A percentile compares a stretch with the other conserved stretches of the same genome.
These are phyloP conservation scores for Trichoderma pleuroti DNA, from an alignment of 2,329 filamentous ascomycete species.

Conservation along the genomic window DNA sequence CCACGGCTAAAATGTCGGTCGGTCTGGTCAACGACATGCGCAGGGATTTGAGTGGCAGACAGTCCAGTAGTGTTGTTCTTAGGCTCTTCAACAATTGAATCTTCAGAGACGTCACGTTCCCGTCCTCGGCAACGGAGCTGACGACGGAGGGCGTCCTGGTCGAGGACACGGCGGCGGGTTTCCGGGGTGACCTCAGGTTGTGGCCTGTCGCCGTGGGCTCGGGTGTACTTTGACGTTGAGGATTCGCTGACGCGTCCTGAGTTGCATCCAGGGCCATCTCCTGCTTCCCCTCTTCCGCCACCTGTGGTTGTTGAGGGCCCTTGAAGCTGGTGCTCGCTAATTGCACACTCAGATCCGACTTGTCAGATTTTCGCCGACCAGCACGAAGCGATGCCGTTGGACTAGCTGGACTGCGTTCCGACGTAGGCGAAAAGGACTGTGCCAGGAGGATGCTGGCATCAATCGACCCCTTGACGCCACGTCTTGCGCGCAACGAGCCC, in stretches of 20 bases:
- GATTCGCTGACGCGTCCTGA: slow-evolving; percentile 11
- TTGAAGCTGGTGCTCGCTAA: slow-evolving; percentile 23
- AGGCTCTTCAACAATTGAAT: slow-evolving; percentile 45
- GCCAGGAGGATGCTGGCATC: slow-evolving; percentile 20
- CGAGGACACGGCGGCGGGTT: background rate
- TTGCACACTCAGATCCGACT: slow-evolving; percentile 26
- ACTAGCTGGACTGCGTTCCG: slow-evolving; percentile 6
- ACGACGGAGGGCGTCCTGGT: slow-evolving; percentile 31
- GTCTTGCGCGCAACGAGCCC: slow-evolving; percentile 27
- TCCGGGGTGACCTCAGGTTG: slow-evolving; percentile 7
- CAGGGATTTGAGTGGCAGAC: slow-evolving; percentile 49
- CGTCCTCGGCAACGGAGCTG: slow-evolving; percentile 25
- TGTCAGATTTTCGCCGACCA: slow-evolving; percentile 6
- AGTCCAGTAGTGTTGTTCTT: slow-evolving; percentile 50
- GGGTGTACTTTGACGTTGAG: background rate
- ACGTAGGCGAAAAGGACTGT: background rate
- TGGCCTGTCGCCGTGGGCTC: background rate
- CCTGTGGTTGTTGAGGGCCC: slow-evolving; percentile 22
- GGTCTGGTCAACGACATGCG: slow-evolving; percentile 47
- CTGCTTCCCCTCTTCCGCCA: background rate
- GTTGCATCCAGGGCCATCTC: slow-evolving; percentile 25
- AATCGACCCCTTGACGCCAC: slow-evolving; percentile 23
- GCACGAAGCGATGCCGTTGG: slow-evolving; percentile 2
- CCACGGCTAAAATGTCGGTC: slow-evolving; percentile 54
- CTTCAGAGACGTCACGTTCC: slow-evolving; percentile 39